These are phyloP conservation scores for Pseudogymnoascus sp. DNA, from an alignment of 2,329 filamentous ascomycete genomes.

Conservation along the genomic window DNA sequence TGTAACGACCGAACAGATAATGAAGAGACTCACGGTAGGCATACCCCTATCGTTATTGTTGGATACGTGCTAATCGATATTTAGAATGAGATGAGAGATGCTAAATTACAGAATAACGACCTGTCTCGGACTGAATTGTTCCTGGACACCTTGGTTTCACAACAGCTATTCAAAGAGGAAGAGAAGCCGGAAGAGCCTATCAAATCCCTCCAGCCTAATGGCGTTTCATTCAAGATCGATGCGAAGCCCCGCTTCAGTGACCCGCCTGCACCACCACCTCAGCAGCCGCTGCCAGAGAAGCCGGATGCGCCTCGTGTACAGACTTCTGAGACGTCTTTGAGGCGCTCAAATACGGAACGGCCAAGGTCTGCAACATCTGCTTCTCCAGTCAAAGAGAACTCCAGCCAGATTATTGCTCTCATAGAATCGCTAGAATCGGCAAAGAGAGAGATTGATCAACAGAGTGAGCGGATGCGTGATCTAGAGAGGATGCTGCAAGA, in stretches of 20 bases:
- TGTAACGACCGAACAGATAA: constrained; percentile 87
- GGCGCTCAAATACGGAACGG: constrained; percentile 67
- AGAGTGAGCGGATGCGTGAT: constrained; percentile 69
- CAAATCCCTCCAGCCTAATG: constrained; percentile 41
- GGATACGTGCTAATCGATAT: constrained; percentile 12
- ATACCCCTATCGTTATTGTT: constrained; percentile 1
- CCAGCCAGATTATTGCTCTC: constrained; percentile 71
- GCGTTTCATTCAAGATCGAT: constrained; percentile 53
- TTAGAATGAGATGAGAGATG: constrained; percentile 83
- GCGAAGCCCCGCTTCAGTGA: constrained; percentile 82
- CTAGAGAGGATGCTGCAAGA: constrained; percentile 70
- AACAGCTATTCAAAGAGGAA: constrained; percentile 56
- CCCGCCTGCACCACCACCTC: constrained; percentile 84
- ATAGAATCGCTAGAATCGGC: constrained; percentile 77
- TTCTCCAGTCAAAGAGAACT: constrained; percentile 44
- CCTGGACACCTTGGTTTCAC: constrained; percentile 65
- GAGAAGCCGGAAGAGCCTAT: constrained; percentile 43
- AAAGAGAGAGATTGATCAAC: constrained; percentile 79
- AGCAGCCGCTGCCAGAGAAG: constrained; percentile 88
- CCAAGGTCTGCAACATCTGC: constrained; percentile 47
- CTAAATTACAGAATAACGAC: constrained; percentile 80
- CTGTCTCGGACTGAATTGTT: constrained; percentile 76
- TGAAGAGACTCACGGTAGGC: constrained; percentile 54
- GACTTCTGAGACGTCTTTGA: constrained; percentile 53
- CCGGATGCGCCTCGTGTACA: constrained; percentile 57